Evolutionary conservation across 148 eudicot genomes (phyloP), one percentile per base, ranked within the genome.

Genomic region (Chenopodium suecicum): DNA sequence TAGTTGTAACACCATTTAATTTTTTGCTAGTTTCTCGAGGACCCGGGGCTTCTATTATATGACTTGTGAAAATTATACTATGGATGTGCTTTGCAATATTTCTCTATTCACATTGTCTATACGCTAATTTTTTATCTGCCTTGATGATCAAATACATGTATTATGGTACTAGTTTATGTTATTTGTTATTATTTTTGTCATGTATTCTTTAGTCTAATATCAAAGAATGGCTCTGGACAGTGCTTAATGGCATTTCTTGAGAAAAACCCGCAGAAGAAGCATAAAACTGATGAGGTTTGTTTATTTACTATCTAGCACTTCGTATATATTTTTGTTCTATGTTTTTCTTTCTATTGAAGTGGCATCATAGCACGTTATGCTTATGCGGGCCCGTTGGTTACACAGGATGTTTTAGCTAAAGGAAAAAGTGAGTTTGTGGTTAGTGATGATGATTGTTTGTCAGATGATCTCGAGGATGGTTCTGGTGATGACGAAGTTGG

Each of bases 201-300:
- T 78, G 68, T 58, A 9, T 74, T 67, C 70, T 52, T 29, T 41
- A 64, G 20, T 56, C 77, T 82, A 74, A 54, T 75, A 47, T 63
- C 25, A 48, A 56, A 54, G 64, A 27, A 54, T 88, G 83, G 70
- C 74, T 78, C n/a, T 78, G 74, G 60, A 77, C 94, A 95, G 99
- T 84, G 84, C 70, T 73, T 95, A 60, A 70, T 78, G 74, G 17
- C 85, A 76, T 84, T 90, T 80, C 88, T 95, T 19, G 87, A 87
- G 86, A 90, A 86, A 84, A 91, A 89, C 83, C 91, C 91, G 37
- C 74, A 63, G 78, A 90, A 88, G 83, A 89, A 60, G 86, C 89
- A 85, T 74, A 67, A 27, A 69, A 50, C 67, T 81, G 84, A 86
- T 48, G 97, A 93, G 99, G 99, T 93, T 48, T 84, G 83, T 62